These are phyloP conservation scores for Gyrodon lividus DNA, from an alignment of 768 basidiomycete genomes.

Conservation along the genomic window DNA sequence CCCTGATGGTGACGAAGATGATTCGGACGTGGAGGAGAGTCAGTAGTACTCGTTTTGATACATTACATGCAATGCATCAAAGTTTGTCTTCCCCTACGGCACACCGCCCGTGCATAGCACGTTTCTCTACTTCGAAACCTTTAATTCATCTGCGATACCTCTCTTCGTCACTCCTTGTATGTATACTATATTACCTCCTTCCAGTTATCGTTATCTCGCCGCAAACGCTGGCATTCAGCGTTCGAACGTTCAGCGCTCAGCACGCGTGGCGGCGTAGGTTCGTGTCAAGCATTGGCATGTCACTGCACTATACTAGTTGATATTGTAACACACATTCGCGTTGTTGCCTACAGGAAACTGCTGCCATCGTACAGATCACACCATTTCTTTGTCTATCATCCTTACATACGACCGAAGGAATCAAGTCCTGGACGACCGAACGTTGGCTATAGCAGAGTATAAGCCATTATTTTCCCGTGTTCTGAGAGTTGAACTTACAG, in stretches of 20 bases:
- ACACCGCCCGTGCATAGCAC: background rate
- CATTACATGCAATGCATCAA: background rate
- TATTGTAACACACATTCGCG: too few relatives aligned
- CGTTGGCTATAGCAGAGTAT: slow-evolving; percentile 16
- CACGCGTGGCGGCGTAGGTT: too few relatives aligned
- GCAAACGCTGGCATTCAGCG: too few relatives aligned
- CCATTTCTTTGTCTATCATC: background rate
- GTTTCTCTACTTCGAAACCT: background rate
- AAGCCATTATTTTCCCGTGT: background rate
- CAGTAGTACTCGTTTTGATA: background rate
- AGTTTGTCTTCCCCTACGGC: background rate
- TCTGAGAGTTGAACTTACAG: slow-evolving; percentile 20
- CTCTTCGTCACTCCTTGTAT: too few relatives aligned
- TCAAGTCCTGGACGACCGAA: slow-evolving; percentile 33
- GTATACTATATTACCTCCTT: too few relatives aligned
- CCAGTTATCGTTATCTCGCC: too few relatives aligned
- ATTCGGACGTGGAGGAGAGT: background rate
- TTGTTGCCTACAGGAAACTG: background rate
- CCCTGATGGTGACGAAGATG: background rate
- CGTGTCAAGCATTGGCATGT: too few relatives aligned
- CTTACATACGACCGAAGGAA: slow-evolving; percentile 21
- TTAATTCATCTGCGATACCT: background rate
- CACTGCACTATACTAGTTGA: too few relatives aligned
- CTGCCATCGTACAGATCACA: background rate
- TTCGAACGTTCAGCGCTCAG: too few relatives aligned